These are phyloP conservation scores for Nicotiana tabacum DNA, from an alignment of 257 asterid genomes.

Conservation along the genomic window DNA sequence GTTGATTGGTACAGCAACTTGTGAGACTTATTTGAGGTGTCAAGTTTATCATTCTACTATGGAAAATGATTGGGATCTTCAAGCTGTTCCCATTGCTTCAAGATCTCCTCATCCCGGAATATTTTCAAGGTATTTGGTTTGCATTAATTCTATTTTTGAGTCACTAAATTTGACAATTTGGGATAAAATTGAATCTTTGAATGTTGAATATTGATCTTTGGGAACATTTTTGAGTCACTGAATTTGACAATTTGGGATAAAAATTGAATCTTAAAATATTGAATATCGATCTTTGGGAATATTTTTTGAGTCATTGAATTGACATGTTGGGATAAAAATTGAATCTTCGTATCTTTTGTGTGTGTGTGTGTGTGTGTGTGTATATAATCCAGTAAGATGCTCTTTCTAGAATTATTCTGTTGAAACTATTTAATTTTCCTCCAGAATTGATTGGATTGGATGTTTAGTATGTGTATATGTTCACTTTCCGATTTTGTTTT, in stretches of 20 bases:
- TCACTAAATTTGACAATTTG: not conserved
- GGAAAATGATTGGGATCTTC: slow-evolving; percentile 97
- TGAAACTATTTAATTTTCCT: not conserved
- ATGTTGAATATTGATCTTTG: not conserved
- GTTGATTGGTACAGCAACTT: slow-evolving; percentile 94
- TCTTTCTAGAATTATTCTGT: slow-evolving; percentile 6
- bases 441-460: not conserved
- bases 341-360: slow-evolving; percentile 11
- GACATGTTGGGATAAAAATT: not conserved
- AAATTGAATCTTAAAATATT: slow-evolving; percentile 14
- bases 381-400: not conserved
- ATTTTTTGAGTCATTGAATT: not conserved
- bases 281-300: not conserved
- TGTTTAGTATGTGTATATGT: not conserved
- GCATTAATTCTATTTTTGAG: not conserved
- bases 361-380: not conserved
- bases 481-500: not conserved
- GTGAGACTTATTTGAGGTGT: slow-evolving; percentile 93
- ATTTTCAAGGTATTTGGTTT: slow-evolving; percentile 58
- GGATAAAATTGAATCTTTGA: slow-evolving; percentile 10
- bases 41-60: slow-evolving; percentile 90
- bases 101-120: slow-evolving; percentile 67
- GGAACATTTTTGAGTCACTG: not conserved
- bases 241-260: not conserved
- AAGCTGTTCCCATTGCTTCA: slow-evolving; percentile 81